A percentile compares a stretch with the other conserved stretches of the same genome.
These are phyloP conservation scores for Barnettozyma californica DNA, from an alignment of 805 yeast species.

Conservation along the genomic window DNA sequence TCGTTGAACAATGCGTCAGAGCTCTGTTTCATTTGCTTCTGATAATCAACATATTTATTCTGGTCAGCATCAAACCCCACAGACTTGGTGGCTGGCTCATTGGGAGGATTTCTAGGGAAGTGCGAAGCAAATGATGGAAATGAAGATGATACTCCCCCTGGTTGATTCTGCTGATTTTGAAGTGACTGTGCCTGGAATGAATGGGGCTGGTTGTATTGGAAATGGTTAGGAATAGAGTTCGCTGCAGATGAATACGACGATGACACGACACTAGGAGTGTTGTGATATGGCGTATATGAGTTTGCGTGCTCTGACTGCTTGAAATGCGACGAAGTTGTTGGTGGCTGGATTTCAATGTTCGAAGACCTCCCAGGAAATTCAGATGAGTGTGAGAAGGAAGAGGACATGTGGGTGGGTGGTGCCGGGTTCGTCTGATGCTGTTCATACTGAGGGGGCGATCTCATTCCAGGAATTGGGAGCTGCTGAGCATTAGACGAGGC, in stretches of 20 bases:
- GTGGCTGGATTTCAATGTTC: slow-evolving; percentile 22
- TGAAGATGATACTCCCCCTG: slow-evolving; percentile 12
- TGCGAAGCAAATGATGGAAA: slow-evolving; percentile 6
- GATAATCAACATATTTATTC: slow-evolving; percentile 11
- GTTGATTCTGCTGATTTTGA: neutral
- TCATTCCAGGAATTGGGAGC: slow-evolving; percentile 3
- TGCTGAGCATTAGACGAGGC: slow-evolving; percentile 22
- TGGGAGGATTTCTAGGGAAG: neutral
- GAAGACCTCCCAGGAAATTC: slow-evolving; percentile 16
- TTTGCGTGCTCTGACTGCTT: slow-evolving; percentile 20
- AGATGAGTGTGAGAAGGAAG: neutral
- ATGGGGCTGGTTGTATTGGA: slow-evolving; percentile 8
- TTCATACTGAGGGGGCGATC: slow-evolving; percentile 6
- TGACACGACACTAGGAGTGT: slow-evolving; percentile 44
- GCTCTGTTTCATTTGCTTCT: slow-evolving; percentile 14
- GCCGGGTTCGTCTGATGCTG: slow-evolving; percentile 6
- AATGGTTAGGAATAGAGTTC: slow-evolving; percentile 20
- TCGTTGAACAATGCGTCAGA: slow-evolving; percentile 3
- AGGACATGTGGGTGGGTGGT: neutral
- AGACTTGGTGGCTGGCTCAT: slow-evolving; percentile 5
- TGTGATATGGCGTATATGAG: slow-evolving; percentile 35
- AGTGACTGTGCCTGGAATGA: slow-evolving; percentile 26
- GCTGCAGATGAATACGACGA: slow-evolving; percentile 37
- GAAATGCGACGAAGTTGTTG: slow-evolving; percentile 27
- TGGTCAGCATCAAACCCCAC: slow-evolving; percentile 9